These are phyloP conservation scores for Hyphopichia pseudoburtonii DNA, from an alignment of 1,139 yeast species.

Conservation along the genomic window DNA sequence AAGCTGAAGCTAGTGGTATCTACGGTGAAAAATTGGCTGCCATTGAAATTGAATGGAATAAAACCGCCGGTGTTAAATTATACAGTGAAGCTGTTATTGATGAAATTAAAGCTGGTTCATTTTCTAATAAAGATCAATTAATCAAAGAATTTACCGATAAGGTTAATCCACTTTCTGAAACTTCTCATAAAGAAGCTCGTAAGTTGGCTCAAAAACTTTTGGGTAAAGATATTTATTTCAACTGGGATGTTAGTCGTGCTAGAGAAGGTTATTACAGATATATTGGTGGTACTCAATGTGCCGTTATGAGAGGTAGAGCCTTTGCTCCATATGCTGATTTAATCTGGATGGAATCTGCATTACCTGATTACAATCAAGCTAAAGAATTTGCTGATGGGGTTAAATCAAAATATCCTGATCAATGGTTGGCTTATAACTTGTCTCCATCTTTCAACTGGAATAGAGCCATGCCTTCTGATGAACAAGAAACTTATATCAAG, in stretches of 20 bases:
- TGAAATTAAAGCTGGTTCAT: slow-evolving; percentile 64
- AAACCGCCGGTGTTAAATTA: slow-evolving; percentile 80
- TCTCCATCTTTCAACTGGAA: slow-evolving; percentile 99
- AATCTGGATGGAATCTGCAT: slow-evolving; percentile 98
- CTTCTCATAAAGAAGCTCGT: slow-evolving; percentile 81
- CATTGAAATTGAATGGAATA: slow-evolving; percentile 82
- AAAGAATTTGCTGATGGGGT: slow-evolving; percentile 94
- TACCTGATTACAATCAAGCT: slow-evolving; percentile 93
- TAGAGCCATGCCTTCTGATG: slow-evolving; percentile 82
- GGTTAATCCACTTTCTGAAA: slow-evolving; percentile 73
- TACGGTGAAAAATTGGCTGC: slow-evolving; percentile 68
- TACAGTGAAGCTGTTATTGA: slow-evolving; percentile 92
- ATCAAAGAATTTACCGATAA: slow-evolving; percentile 65
- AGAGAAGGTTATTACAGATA: slow-evolving; percentile 98
- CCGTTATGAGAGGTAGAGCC: slow-evolving; percentile 95
- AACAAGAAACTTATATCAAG: slow-evolving; percentile 87
- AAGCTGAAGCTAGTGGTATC: slow-evolving; percentile 75
- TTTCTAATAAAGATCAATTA: slow-evolving; percentile 63
- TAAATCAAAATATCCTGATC: slow-evolving; percentile 74
- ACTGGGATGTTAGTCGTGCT: slow-evolving; percentile 96
- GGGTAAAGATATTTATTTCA: slow-evolving; percentile 84
- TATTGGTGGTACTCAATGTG: slow-evolving; percentile 96
- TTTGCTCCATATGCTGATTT: slow-evolving; percentile 94
- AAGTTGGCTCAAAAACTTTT: slow-evolving; percentile 71
- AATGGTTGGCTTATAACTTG: slow-evolving; percentile 95